phyloP scores from a whole-genome alignment of 1,284 basidiomycete genomes.

The Peniophora sp. region DNA sequence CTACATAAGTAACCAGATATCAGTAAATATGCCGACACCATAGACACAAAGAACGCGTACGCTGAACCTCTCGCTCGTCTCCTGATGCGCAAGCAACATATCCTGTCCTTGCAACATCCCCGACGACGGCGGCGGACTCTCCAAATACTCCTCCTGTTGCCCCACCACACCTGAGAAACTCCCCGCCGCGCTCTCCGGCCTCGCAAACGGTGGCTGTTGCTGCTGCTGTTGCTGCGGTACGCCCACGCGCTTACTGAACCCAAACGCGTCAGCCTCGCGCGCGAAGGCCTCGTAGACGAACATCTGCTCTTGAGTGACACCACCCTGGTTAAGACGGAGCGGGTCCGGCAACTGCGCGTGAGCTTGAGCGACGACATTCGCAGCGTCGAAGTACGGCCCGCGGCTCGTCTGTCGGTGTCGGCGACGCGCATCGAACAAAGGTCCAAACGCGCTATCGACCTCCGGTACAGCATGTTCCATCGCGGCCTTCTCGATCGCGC shows the following conservation, averaged over 20 bases:
- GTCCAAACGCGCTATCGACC: conserved; percentile 84
- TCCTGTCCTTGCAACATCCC: too few relatives aligned
- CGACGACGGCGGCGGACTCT: too few relatives aligned
- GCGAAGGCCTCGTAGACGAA: conserved; percentile 94
- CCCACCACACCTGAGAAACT: too few relatives aligned
- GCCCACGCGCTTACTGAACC: too few relatives aligned
- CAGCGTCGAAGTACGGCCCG: conserved; percentile 85
- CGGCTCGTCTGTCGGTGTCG: conserved; percentile 75
- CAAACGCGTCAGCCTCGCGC: too few relatives aligned
- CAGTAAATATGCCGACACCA: too few relatives aligned
- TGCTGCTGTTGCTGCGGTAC: too few relatives aligned
- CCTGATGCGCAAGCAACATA: conserved; percentile 42
- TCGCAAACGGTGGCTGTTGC: not conserved
- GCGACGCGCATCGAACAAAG: conserved; percentile 79
- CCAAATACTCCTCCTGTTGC: too few relatives aligned
- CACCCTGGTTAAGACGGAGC: conserved; percentile 78
- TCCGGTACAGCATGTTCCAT: conserved; percentile 97
- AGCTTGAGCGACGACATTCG: conserved; percentile 68
- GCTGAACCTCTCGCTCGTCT: conserved; percentile 72
- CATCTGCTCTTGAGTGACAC: conserved; percentile 77
- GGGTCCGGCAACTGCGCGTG: conserved; percentile 82
- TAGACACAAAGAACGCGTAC: conserved; percentile 27
- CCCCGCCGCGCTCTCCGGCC: too few relatives aligned
- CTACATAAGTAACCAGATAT: conserved; percentile 8
- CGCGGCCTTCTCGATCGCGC: conserved; percentile 94